Evolutionary conservation across 1,284 basidiomycete species (phyloP).

Genomic region (Cryptococcus floricola): DNA sequence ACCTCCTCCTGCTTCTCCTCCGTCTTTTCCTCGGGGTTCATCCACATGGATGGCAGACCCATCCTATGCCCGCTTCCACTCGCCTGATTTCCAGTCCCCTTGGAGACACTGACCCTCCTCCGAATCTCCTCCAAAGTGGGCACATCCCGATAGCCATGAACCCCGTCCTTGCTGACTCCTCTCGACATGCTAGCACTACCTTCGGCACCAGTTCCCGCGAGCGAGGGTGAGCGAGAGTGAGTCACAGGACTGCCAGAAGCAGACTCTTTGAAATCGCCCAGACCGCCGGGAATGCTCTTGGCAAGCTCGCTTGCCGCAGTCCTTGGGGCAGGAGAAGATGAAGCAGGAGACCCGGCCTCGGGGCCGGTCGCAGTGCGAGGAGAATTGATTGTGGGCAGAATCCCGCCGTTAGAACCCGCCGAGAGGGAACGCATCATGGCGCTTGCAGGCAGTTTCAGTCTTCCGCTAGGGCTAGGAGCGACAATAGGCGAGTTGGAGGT

Average conservation of each 20-base stretch:
- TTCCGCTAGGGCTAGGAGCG: conserved; percentile 55
- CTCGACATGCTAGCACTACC: conserved; percentile 10
- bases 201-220: background rate
- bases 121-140: conserved; percentile 76
- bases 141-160: conserved; percentile 76
- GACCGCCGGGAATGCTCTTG: background rate
- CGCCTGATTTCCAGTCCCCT: conserved; percentile 1
- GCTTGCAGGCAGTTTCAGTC: conserved; percentile 54
- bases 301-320: conserved; percentile 1
- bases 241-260: background rate
- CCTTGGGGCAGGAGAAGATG: conserved; percentile 1
- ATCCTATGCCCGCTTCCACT: background rate
- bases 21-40: background rate
- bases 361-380: background rate
- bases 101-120: conserved; percentile 50
- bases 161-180: conserved; percentile 26
- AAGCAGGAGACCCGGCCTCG: background rate
- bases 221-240: background rate
- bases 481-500: conserved; percentile 6
- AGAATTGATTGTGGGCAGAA: background rate
- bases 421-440: conserved; percentile 17
- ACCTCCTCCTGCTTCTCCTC: conserved; percentile 2
- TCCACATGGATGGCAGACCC: background rate
- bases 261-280: background rate
- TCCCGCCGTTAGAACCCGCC: conserved; percentile 3